Conservation (phyloP, 2,329 filamentous ascomycete species). For the Aspergillus terreus region DNA sequence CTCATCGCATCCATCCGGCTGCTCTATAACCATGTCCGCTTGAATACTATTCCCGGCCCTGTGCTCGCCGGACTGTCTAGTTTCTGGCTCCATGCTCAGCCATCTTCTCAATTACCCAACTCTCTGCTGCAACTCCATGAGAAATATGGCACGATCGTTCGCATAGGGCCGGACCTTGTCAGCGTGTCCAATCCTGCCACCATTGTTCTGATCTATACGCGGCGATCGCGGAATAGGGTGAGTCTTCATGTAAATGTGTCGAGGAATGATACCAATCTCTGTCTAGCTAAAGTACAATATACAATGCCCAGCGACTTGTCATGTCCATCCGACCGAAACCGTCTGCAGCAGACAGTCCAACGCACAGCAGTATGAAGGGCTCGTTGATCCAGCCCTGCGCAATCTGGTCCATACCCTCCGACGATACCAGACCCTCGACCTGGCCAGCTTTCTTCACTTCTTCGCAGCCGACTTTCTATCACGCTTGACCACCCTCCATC, state of each 20-base stretch:
- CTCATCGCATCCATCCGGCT: slow-evolving; percentile 3
- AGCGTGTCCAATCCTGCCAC: slow-evolving; percentile 12
- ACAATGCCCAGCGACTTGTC: neutral
- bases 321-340: neutral
- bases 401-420: slow-evolving; percentile 9
- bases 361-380: slow-evolving; percentile 6
- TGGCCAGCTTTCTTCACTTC: slow-evolving; percentile 3
- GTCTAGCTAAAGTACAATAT: neutral
- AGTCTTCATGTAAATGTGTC: neutral
- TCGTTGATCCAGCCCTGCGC: slow-evolving; percentile 4
- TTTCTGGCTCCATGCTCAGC: slow-evolving; percentile 10
- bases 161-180: slow-evolving; percentile 12
- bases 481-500: neutral
- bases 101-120: slow-evolving; percentile 3
- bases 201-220: slow-evolving; percentile 3
- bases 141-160: slow-evolving; percentile 15
- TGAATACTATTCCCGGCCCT: slow-evolving; percentile 15
- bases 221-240: neutral
- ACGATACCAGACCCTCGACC: slow-evolving; percentile 3
- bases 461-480: slow-evolving; percentile 9
- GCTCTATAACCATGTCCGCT: slow-evolving; percentile 12
- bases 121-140: slow-evolving; percentile 10
- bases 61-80: slow-evolving; percentile 7
- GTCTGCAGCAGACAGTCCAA: neutral
- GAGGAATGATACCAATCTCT: neutral